phyloP scores from a whole-genome alignment of 23 red algal genomes.

The Gracilariopsis chorda region DNA sequence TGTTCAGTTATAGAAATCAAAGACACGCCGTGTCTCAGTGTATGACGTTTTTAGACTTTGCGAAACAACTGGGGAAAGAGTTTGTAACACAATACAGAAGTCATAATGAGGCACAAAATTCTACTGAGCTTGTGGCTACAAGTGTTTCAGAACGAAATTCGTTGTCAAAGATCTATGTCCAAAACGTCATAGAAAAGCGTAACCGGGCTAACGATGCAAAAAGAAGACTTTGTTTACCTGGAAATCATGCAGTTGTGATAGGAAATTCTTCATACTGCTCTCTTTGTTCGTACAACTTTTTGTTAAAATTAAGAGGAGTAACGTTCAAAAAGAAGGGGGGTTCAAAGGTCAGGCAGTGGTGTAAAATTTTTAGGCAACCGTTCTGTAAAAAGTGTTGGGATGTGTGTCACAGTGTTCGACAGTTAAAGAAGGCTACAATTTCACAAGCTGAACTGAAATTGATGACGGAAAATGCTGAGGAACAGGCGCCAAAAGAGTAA shows the following conservation, averaged over 20 bases:
- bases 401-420: not conserved
- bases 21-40: not conserved
- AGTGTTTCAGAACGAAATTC: not conserved
- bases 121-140: not conserved
- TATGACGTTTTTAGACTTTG: not conserved
- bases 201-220: not conserved
- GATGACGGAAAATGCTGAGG: not conserved
- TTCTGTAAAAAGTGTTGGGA: not conserved
- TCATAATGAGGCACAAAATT: not conserved
- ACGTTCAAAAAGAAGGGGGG: not conserved
- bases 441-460: not conserved
- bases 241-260: not conserved
- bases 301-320: not conserved
- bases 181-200: not conserved
- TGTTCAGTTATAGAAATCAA: not conserved
- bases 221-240: not conserved
- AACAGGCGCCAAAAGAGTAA: not conserved
- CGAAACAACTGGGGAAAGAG: not conserved
- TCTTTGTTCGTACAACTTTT: slow-evolving; percentile 1
- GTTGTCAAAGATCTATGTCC: not conserved
- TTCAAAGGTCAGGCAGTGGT: not conserved
- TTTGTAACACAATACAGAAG: not conserved
- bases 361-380: not conserved
- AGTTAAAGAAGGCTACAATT: not conserved
- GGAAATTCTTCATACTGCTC: not conserved